Conservation (phyloP, 2,329 filamentous ascomycete species). For the Dryadomyces quercivorus region DNA sequence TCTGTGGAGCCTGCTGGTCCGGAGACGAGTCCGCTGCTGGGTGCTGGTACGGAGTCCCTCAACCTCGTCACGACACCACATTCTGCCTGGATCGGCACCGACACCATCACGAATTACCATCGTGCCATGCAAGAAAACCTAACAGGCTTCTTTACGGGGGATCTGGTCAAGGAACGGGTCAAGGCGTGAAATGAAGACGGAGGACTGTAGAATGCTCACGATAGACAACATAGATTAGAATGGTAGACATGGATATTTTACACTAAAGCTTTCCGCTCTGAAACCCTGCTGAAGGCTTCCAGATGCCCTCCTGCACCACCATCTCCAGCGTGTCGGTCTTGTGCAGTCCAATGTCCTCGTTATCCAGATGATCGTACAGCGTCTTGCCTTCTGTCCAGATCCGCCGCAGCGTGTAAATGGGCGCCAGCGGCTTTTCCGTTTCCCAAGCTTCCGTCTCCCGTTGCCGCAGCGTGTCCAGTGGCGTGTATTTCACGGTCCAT, state of each 20-base stretch:
- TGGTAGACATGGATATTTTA: background rate
- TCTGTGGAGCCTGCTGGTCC: constrained; percentile 19
- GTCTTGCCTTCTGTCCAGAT: constrained; percentile 26
- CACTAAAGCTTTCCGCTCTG: constrained; percentile 9
- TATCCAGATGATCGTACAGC: constrained; percentile 42
- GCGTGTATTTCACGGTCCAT: constrained; percentile 6
- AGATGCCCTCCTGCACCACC: constrained; percentile 4
- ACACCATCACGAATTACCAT: constrained; percentile 9
- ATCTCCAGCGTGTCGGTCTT: constrained; percentile 9
- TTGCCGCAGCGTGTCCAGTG: constrained; percentile 2
- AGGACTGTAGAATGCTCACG: too few relatives aligned
- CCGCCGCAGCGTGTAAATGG: constrained; percentile 7
- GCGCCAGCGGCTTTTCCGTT: constrained; percentile 1
- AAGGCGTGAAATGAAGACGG: background rate
- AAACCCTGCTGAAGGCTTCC: constrained; percentile 2
- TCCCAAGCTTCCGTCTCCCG: constrained; percentile 6
- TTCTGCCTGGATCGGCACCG: constrained; percentile 10
- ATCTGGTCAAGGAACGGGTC: constrained; percentile 1
- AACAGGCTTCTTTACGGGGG: constrained; percentile 4
- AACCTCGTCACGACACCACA: constrained; percentile 13
- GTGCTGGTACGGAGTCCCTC: background rate
- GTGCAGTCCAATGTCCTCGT: constrained; percentile 29
- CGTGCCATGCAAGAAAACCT: constrained; percentile 9
- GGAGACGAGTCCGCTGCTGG: constrained; percentile 8
- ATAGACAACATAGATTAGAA: background rate